Evolutionary conservation across 1,284 basidiomycete genomes (phyloP).

Genomic region (Leccinum holopus): DNA sequence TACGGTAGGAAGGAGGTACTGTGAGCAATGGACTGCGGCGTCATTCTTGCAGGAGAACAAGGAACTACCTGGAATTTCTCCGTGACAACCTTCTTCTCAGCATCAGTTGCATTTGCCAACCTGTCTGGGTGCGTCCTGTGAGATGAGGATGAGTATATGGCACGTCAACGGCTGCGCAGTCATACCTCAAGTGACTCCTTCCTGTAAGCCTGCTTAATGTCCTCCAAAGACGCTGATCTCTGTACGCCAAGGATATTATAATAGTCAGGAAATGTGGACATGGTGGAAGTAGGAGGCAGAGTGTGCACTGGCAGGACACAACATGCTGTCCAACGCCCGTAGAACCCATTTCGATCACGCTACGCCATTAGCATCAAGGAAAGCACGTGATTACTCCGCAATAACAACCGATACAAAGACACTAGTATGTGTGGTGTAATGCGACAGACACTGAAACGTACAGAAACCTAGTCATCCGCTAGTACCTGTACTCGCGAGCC

Average conservation of each 20-base stretch:
- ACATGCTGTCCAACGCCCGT: conserved; percentile 12
- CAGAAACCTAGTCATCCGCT: conserved; percentile 18
- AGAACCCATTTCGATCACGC: conserved; percentile 13
- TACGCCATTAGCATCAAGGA: background rate
- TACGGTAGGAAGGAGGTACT: background rate
- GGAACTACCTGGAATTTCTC: conserved; percentile 76
- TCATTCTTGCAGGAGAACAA: background rate
- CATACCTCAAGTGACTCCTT: conserved; percentile 67
- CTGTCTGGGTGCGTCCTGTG: conserved; percentile 87
- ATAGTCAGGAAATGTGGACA: conserved; percentile 75
- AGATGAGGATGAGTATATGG: conserved; percentile 14
- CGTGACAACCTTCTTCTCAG: conserved; percentile 73
- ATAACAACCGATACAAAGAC: background rate
- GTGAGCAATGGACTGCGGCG: background rate
- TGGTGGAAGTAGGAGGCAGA: conserved; percentile 28
- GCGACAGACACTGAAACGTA: background rate
- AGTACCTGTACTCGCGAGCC: conserved; percentile 20
- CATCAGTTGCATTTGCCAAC: conserved; percentile 69
- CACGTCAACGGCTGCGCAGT: conserved; percentile 7
- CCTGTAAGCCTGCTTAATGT: conserved; percentile 82
- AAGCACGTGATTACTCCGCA: conserved; percentile 23
- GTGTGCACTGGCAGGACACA: background rate
- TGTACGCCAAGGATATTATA: conserved; percentile 63
- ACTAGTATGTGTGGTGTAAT: conserved; percentile 5
- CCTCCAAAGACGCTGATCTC: conserved; percentile 63